Conservation (phyloP, 768 basidiomycete genomes). For the Mycena rosella region DNA sequence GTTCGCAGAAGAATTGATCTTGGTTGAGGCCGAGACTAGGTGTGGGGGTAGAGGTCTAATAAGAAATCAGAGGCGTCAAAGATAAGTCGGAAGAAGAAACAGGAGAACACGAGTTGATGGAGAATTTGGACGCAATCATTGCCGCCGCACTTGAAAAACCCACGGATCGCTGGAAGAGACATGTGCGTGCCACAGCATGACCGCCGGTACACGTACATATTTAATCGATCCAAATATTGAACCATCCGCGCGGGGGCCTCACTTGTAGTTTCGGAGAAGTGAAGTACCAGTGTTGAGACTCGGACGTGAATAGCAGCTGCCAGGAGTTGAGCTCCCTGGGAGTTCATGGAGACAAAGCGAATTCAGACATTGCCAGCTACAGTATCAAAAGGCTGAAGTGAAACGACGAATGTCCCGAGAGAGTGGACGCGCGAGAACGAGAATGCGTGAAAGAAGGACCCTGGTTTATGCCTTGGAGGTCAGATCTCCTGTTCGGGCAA, state of each 20-base stretch:
- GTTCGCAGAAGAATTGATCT: slow-evolving; percentile 30
- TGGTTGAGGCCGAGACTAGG: slow-evolving; percentile 10
- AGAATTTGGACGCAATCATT: slow-evolving; percentile 24
- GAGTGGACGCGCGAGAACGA: too few species aligned
- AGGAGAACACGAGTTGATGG: slow-evolving; percentile 36
- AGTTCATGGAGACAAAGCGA: too few species aligned
- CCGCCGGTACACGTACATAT: slow-evolving; percentile 12
- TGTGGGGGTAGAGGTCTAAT: slow-evolving; percentile 21
- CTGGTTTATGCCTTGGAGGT: too few species aligned
- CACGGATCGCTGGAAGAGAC: slow-evolving; percentile 12
- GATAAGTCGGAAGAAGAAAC: slow-evolving; percentile 30
- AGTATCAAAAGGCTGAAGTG: too few species aligned
- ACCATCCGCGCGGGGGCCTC: background rate
- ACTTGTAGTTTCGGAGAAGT: background rate
- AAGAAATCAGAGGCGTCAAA: slow-evolving; percentile 31
- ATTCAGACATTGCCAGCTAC: too few species aligned
- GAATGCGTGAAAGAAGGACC: too few species aligned
- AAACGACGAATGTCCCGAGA: too few species aligned
- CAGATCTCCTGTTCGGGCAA: too few species aligned
- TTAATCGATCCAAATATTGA: slow-evolving; percentile 18
- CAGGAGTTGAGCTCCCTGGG: too few species aligned
- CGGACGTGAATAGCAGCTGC: too few species aligned
- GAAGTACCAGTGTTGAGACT: too few species aligned
- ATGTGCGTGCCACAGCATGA: slow-evolving; percentile 19
- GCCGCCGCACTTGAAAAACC: slow-evolving; percentile 15